A percentile compares a stretch with the other conserved stretches of the same genome.
Evolutionary conservation across 2,329 filamentous ascomycete species (phyloP).

Genomic region (Phaeophleospora eucalypticola): DNA sequence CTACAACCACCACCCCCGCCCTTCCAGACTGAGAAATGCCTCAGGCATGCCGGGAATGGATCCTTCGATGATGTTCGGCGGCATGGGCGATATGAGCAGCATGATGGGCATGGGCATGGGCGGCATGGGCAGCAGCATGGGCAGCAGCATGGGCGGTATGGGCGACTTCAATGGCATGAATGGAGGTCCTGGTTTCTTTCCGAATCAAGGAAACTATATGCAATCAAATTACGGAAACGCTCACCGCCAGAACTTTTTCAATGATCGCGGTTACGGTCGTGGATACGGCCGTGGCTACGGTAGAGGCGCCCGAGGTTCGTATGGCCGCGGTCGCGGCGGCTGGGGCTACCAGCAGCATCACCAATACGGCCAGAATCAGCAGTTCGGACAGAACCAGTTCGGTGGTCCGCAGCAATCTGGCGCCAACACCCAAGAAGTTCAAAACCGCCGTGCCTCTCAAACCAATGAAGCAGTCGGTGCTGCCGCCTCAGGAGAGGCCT

Average conservation of each 20-base stretch:
- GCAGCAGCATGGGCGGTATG: conserved; percentile 62
- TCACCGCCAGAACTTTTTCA: conserved; percentile 51
- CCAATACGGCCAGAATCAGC: conserved; percentile 17
- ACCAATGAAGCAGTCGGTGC: conserved; percentile 22
- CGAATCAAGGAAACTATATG: conserved; percentile 50
- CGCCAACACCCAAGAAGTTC: conserved; percentile 15
- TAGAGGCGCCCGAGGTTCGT: conserved; percentile 30
- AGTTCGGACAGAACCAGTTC: conserved; percentile 14
- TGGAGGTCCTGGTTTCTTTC: conserved; percentile 60
- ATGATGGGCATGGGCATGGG: conserved; percentile 64
- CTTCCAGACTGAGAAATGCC: conserved; percentile 25
- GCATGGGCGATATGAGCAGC: conserved; percentile 68
- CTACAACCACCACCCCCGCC: conserved; percentile 4
- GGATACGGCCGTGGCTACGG: conserved; percentile 37
- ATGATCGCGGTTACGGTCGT: conserved; percentile 65
- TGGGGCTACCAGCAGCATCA: conserved; percentile 26
- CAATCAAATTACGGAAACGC: conserved; percentile 37
- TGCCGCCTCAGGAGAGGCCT: conserved; percentile 12
- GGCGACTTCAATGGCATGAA: conserved; percentile 53
- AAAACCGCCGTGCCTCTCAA: conserved; percentile 23
- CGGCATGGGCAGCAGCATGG: conserved; percentile 49
- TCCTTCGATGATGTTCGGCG: conserved; percentile 73
- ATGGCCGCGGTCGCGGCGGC: conserved; percentile 25
- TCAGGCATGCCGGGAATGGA: conserved; percentile 79
- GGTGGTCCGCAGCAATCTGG: conserved; percentile 18